Evolutionary conservation across 1,284 basidiomycete genomes (phyloP), one percentile per base, ranked within the genome.

Genomic region (Xerocomus alliaceus): DNA sequence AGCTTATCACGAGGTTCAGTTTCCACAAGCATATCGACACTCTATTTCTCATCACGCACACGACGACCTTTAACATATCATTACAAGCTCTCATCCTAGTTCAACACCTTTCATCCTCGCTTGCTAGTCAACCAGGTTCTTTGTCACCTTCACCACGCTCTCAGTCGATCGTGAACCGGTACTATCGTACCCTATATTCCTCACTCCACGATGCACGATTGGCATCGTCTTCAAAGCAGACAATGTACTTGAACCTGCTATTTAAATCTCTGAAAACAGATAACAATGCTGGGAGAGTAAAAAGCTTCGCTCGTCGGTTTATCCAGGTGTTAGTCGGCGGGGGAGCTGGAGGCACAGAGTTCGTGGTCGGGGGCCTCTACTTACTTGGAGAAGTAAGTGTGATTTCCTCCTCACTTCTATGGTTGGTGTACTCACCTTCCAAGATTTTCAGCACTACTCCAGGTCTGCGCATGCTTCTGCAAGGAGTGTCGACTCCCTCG

Each of bases 171-270:
- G 82, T 85, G 3, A 89, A 95, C 69, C 86, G 97, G 37, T 99
- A 95, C 80, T 98, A 95, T 79, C 88, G 95, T 50, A 89, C 94
- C 0, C 81, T 99, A 0, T 99, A 99, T 73, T 87, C 90, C 32
- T 96, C 94, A 3, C 81, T 99, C 9, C 86, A 92, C 39, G 97
- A 99, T 71, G 80, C 83, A 0, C 89, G 97, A 15, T 83, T 99
- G 8, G 83, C 89, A 20, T 83, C 84, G 2, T 95, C 95, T 20
- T 93, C 92, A 32, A 98, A 99, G 76, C 95, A 98, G 76, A 94
- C 96, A 11, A 94, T 99, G 90, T 99, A 98, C 77, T 86, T 99
- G 66, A 99, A 99, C 76, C 80, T 99, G 24, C 78, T 98, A 24
- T 97, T 97, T 86, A 97, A 95, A 74, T 90, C 94, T 20, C 79